These are phyloP conservation scores for Cryphonectria carpinicola DNA, from an alignment of 2,329 filamentous ascomycete genomes.

Conservation along the genomic window DNA sequence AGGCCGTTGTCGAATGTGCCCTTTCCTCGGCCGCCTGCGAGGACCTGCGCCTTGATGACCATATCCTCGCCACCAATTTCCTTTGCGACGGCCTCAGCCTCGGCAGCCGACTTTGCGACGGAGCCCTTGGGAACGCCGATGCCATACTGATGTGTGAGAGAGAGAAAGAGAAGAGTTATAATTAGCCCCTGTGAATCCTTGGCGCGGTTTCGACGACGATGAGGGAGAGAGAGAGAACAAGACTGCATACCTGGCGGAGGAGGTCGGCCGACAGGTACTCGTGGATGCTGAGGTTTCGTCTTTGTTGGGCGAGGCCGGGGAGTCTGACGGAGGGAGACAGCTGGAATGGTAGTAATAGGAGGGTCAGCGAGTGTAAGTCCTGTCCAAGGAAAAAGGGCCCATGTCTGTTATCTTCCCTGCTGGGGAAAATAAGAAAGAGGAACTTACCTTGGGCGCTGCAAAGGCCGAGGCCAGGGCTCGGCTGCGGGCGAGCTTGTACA, in stretches of 20 bases:
- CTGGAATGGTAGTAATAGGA: conserved; percentile 38
- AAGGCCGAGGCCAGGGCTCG: conserved; percentile 80
- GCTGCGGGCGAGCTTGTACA: conserved; percentile 88
- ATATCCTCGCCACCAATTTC: conserved; percentile 92
- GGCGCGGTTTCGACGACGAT: conserved; percentile 16
- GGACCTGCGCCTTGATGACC: conserved; percentile 99
- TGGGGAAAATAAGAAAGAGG: conserved; percentile 16
- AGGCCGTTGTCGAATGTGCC: conserved; percentile 97
- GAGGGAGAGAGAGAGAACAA: background rate
- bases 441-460: conserved; percentile 74
- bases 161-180: conserved; percentile 32
- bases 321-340: conserved; percentile 56
- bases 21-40: conserved; percentile 97
- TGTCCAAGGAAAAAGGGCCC: background rate
- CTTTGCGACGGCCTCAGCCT: conserved; percentile 91
- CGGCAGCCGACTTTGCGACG: conserved; percentile 79
- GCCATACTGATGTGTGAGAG: conserved; percentile 71
- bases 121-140: conserved; percentile 89
- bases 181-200: conserved; percentile 16
- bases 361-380: conserved; percentile 24
- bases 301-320: conserved; percentile 74
- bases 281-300: conserved; percentile 91
- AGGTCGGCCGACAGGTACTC: conserved; percentile 97
- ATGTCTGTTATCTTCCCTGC: background rate
- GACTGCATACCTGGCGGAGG: conserved; percentile 66